Percentiles rank a stretch among this genome's conserved stretches.
Conservation (phyloP, 345 rosid species). For the Brassica carinata region DNA sequence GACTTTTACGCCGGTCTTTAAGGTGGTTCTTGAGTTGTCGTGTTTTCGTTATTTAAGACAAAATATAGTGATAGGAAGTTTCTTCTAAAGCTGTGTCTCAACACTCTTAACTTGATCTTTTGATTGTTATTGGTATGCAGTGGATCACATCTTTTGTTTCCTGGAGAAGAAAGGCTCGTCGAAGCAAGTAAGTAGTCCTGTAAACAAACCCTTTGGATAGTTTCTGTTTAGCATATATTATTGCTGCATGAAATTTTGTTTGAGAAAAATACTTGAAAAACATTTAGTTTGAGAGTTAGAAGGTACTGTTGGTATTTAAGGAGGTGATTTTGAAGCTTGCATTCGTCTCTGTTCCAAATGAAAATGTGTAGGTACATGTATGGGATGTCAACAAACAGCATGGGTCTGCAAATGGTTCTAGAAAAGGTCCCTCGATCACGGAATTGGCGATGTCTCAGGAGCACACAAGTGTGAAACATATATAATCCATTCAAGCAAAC, state of each 20-base stretch:
- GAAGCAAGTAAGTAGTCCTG: slow-evolving; percentile 75
- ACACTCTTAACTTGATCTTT: neutral
- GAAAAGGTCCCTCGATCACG: slow-evolving; percentile 67
- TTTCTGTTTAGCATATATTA: neutral
- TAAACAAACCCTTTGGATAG: neutral
- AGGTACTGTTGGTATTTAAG: neutral
- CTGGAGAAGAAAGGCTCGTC: slow-evolving; percentile 83
- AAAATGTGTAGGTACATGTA: slow-evolving; percentile 56
- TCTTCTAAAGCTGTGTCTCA: slow-evolving; percentile 10
- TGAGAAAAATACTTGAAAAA: no score
- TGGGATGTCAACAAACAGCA: slow-evolving; percentile 63
- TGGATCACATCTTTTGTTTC: slow-evolving; percentile 73
- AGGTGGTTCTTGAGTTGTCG: slow-evolving; percentile 52
- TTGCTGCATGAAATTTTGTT: neutral
- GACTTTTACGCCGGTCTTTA: slow-evolving; percentile 63
- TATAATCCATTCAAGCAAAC: neutral
- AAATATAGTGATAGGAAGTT: neutral
- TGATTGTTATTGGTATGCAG: slow-evolving; percentile 47
- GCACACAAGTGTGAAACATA: slow-evolving; percentile 61
- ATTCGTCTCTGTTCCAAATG: neutral
- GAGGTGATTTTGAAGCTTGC: neutral
- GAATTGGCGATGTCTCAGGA: slow-evolving; percentile 82
- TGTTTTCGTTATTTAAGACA: neutral
- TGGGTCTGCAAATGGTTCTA: slow-evolving; percentile 80
- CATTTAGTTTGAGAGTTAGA: neutral